Evolutionary conservation across 2,329 filamentous ascomycete species (phyloP).

Genomic region (Cytospora schulzeri): DNA sequence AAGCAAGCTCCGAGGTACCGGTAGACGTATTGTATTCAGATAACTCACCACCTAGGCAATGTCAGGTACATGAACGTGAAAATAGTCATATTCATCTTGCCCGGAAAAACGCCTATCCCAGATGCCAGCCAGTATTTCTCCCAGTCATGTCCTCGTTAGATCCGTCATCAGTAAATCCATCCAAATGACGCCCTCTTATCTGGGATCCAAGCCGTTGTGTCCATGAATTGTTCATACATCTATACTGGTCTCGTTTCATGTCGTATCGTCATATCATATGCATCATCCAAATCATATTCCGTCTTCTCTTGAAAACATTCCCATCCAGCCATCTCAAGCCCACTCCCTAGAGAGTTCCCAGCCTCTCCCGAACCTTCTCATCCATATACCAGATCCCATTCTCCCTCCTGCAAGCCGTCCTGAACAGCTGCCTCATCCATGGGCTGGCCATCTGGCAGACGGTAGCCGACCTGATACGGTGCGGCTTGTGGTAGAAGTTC

Average conservation of each 20-base stretch:
- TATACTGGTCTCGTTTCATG: background rate
- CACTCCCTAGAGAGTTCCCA: constrained; percentile 38
- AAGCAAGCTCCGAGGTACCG: no score
- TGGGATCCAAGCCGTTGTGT: background rate
- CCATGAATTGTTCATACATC: background rate
- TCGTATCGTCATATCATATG: background rate
- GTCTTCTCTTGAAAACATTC: background rate
- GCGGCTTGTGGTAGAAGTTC: constrained; percentile 65
- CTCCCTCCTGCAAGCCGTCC: constrained; percentile 63
- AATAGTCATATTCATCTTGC: background rate
- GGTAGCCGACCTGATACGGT: constrained; percentile 51
- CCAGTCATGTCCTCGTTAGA: background rate
- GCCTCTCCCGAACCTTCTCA: constrained; percentile 58
- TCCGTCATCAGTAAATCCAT: background rate
- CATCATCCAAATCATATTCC: background rate
- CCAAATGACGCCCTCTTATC: background rate
- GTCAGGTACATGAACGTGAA: background rate
- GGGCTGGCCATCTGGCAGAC: constrained; percentile 80
- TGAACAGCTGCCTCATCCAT: constrained; percentile 76
- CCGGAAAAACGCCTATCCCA: background rate
- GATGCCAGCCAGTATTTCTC: background rate
- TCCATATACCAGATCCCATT: constrained; percentile 65
- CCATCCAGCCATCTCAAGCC: no score
- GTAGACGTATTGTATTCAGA: no score
- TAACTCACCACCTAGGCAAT: no score